These are phyloP conservation scores for Fraxinus cuspidata DNA, from an alignment of 257 asterid genomes.

Conservation along the genomic window DNA sequence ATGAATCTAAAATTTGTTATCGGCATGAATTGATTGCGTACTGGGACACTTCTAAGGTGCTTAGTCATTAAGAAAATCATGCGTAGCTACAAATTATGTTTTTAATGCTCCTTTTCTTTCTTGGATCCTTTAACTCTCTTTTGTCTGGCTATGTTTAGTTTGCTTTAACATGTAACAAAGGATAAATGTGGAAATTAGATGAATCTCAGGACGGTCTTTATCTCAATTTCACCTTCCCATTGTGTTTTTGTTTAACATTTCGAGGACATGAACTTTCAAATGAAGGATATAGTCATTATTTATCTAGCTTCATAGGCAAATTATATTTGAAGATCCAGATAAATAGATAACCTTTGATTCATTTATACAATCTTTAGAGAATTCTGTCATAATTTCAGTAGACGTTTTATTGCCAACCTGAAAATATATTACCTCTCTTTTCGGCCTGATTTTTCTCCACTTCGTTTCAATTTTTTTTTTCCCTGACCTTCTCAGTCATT, in stretches of 20 bases:
- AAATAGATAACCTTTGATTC: conserved; percentile 1
- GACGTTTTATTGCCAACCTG: conserved; percentile 11
- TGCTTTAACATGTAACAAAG: background rate
- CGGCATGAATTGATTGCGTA: background rate
- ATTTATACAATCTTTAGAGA: background rate
- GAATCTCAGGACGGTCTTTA: background rate
- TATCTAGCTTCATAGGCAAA: background rate
- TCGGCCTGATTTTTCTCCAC: background rate
- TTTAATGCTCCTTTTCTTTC: background rate
- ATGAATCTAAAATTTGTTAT: background rate
- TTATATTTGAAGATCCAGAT: background rate
- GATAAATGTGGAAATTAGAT: background rate
- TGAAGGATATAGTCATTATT: background rate
- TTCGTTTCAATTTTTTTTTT: conserved; percentile 4
- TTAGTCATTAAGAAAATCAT: background rate
- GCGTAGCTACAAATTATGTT: background rate
- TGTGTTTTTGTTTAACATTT: background rate
- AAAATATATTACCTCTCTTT: conserved; percentile 7
- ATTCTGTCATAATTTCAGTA: background rate
- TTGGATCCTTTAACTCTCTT: background rate
- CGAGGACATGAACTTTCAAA: background rate
- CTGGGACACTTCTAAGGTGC: background rate
- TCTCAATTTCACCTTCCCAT: background rate
- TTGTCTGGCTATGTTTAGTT: background rate
- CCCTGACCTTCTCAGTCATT: conserved; percentile 15